Percentiles rank a stretch among this genome's conserved stretches.
These are phyloP conservation scores for Suhomyces yuchorum DNA, from an alignment of 1,139 yeast genomes.

Conservation along the genomic window DNA sequence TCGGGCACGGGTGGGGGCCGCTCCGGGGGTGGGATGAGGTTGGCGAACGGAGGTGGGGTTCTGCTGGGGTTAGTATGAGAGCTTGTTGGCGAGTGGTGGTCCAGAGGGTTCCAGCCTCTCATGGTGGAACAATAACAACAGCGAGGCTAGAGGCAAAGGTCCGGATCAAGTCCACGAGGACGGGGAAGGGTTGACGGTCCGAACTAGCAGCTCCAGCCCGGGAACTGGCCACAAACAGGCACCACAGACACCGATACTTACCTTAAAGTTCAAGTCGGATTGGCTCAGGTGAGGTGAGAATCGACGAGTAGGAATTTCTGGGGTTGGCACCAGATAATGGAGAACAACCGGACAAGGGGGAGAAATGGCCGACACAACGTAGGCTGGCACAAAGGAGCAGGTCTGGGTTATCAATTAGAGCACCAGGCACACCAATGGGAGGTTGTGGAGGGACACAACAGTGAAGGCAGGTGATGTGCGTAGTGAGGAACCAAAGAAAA, in stretches of 20 bases:
- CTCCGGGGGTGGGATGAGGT: neutral
- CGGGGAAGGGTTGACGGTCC: too few species aligned
- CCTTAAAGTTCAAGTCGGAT: neutral
- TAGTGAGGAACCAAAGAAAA: neutral
- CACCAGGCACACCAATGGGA: neutral
- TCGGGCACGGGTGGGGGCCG: neutral
- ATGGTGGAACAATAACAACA: neutral
- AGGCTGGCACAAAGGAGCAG: neutral
- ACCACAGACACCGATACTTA: neutral
- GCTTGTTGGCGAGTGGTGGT: conserved; percentile 1
- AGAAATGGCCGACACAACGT: too few species aligned
- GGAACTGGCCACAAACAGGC: neutral
- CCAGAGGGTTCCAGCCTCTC: conserved; percentile 14
- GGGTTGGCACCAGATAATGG: neutral
- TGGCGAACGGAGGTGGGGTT: neutral
- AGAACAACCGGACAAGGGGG: neutral
- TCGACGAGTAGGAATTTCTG: neutral
- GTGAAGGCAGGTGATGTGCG: neutral
- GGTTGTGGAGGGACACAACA: neutral
- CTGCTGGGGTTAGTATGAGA: conserved; percentile 9
- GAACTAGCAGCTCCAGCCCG: neutral
- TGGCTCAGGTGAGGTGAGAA: neutral
- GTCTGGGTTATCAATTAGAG: neutral
- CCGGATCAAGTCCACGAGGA: too few species aligned
- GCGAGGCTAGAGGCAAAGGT: too few species aligned